Evolutionary conservation across 331 rosid genomes (phyloP).

Genomic region (Malus hybrid): DNA sequence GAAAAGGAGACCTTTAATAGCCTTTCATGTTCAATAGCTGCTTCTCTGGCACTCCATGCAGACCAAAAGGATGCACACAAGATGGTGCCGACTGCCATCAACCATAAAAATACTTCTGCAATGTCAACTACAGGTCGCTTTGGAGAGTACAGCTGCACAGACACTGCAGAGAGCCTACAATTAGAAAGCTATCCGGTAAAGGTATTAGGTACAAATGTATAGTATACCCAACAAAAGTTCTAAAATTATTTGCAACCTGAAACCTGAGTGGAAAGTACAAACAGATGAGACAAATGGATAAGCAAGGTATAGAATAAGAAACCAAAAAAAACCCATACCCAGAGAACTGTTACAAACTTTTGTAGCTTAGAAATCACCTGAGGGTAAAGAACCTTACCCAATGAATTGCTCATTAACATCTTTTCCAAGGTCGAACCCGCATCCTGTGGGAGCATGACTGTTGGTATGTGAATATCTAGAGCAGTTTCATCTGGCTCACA

Average conservation of each 20-base stretch:
- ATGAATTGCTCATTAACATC: conserved; percentile 54
- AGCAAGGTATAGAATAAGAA: neutral
- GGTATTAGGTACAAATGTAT: neutral
- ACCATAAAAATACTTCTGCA: conserved; percentile 97
- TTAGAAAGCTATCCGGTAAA: conserved; percentile 4
- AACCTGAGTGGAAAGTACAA: neutral
- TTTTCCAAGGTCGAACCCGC: conserved; percentile 84
- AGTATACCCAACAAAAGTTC: neutral
- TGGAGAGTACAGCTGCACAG: conserved; percentile 96
- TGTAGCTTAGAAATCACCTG: neutral
- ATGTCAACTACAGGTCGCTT: conserved; percentile 73
- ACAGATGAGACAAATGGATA: neutral
- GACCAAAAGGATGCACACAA: conserved; percentile 97
- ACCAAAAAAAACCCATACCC: conserved; percentile 16
- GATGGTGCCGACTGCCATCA: conserved; percentile 95
- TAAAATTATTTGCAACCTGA: neutral
- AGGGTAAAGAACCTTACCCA: conserved; percentile 37
- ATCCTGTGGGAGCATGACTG: conserved; percentile 94
- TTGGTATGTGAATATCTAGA: conserved; percentile 80
- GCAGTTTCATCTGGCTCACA: conserved; percentile 89
- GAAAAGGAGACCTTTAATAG: conserved; percentile 57
- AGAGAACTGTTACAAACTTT: neutral
- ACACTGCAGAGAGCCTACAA: conserved; percentile 46
- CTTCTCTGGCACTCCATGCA: conserved; percentile 81
- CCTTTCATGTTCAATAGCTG: conserved; percentile 65